Evolutionary conservation across 176 grass and related monocot species (phyloP).

Genomic region (Puya raimondii): DNA sequence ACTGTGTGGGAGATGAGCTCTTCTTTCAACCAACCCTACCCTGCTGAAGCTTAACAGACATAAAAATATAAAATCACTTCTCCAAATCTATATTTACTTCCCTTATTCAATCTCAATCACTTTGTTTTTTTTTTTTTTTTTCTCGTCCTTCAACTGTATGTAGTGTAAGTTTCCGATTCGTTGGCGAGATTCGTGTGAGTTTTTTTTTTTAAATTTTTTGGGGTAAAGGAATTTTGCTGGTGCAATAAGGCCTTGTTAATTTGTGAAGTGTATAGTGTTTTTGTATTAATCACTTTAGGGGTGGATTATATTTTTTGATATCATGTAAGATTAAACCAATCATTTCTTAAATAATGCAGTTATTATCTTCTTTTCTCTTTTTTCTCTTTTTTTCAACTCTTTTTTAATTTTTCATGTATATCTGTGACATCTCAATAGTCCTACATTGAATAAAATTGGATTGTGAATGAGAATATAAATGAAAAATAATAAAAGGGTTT

Average conservation of each 20-base stretch:
- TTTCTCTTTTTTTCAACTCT: not conserved
- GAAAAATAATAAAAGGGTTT: too few species aligned
- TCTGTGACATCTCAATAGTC: too few species aligned
- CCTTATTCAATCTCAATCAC: not conserved
- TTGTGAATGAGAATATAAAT: too few species aligned
- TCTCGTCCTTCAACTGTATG: not conserved
- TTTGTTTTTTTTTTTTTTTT: not conserved
- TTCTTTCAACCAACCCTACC: constrained; percentile 51
- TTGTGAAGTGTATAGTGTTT: not conserved
- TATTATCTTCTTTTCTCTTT: not conserved
- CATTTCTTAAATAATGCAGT: not conserved
- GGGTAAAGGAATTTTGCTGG: not conserved
- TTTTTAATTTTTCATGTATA: not conserved
- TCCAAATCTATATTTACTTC: not conserved
- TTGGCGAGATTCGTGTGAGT: not conserved
- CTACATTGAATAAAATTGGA: too few species aligned
- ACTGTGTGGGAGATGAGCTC: constrained; percentile 67
- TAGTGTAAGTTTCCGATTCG: not conserved
- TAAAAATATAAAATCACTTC: not conserved
- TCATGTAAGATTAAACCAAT: not conserved
- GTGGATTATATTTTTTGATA: not conserved
- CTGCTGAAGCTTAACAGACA: not conserved
- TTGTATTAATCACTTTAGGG: not conserved
- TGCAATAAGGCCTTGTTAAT: not conserved
- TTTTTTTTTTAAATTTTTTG: not conserved